A percentile compares a stretch with the other conserved stretches of the same genome.
phyloP scores from a whole-genome alignment of 495 filamentous ascomycete species.

The Tuber indicum region DNA sequence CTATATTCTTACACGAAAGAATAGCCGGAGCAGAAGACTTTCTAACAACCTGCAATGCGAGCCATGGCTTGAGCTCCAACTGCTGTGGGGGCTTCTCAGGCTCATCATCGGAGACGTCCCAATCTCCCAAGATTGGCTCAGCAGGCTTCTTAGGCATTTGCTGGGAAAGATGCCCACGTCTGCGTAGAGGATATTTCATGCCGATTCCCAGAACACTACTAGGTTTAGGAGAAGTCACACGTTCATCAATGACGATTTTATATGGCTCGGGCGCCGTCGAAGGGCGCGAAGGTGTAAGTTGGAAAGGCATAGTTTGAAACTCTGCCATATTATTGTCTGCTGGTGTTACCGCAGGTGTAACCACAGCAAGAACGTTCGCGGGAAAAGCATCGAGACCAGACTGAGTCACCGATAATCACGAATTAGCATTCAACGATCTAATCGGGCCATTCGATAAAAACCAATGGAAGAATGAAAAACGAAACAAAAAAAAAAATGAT shows the following conservation, averaged over 20 bases:
- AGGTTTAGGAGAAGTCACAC: neutral
- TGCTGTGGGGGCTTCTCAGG: conserved; percentile 6
- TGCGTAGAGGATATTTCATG: neutral
- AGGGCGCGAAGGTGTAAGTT: conserved; percentile 2
- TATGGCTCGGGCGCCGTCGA: conserved; percentile 10
- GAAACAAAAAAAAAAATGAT: neutral
- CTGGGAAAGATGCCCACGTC: neutral
- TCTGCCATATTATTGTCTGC: conserved; percentile 7
- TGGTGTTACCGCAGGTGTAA: neutral
- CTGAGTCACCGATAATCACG: neutral
- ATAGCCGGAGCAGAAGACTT: neutral
- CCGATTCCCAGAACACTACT: neutral
- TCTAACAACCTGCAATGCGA: neutral
- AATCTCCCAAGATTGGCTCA: conserved; percentile 24
- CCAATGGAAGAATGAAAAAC: neutral
- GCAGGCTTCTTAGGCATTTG: neutral
- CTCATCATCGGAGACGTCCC: conserved; percentile 25
- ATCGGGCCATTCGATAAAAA: neutral
- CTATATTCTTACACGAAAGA: neutral
- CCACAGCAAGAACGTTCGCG: neutral
- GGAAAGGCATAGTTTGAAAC: conserved; percentile 2
- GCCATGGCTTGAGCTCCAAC: conserved; percentile 20
- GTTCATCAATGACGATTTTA: conserved; percentile 3
- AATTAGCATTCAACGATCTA: conserved; percentile 2
- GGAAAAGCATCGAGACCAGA: conserved; percentile 5